phyloP scores from a whole-genome alignment of 2,329 filamentous ascomycete genomes.

The Fusarium camptoceras region DNA sequence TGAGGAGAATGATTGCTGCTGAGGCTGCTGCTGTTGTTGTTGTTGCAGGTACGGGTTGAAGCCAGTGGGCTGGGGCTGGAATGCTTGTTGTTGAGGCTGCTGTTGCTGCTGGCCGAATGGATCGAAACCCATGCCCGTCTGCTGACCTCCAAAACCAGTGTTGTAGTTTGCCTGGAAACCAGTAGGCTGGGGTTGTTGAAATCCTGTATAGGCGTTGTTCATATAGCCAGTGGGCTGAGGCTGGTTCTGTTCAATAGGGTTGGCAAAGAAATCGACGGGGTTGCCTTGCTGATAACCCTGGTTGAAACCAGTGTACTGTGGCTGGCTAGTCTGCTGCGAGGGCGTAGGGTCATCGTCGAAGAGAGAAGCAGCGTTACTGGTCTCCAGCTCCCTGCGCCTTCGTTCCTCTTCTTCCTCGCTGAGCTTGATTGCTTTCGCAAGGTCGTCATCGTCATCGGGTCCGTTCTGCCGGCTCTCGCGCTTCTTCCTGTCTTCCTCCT shows the following conservation, averaged over 20 bases:
- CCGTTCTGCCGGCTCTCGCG: conserved; percentile 71
- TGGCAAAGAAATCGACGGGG: conserved; percentile 96
- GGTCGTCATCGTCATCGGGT: conserved; percentile 81
- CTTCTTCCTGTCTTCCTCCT: conserved; percentile 86
- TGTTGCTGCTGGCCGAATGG: conserved; percentile 67
- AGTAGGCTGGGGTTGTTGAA: conserved; percentile 59
- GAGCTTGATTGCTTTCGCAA: conserved; percentile 93
- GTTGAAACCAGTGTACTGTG: conserved; percentile 90
- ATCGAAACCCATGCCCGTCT: conserved; percentile 76
- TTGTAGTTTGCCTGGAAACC: conserved; percentile 70
- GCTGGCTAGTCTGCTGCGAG: conserved; percentile 68
- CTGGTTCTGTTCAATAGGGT: conserved; percentile 83
- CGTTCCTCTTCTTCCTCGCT: conserved; percentile 96
- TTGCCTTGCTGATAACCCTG: conserved; percentile 98
- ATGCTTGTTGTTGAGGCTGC: conserved; percentile 54
- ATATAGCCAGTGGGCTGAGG: conserved; percentile 83
- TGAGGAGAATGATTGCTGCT: conserved; percentile 55
- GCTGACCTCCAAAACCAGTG: conserved; percentile 72
- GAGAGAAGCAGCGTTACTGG: conserved; percentile 84
- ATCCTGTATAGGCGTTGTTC: conserved; percentile 67
- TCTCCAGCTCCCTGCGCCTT: conserved; percentile 86
- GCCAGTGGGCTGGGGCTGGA: conserved; percentile 64
- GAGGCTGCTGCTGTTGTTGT: conserved; percentile 50
- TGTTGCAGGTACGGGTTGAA: conserved; percentile 63
- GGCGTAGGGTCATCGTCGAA: conserved; percentile 80